Evolutionary conservation across 2,329 filamentous ascomycete species (phyloP), one percentile per base, ranked within the genome.

Genomic region (Cordyceps javanica): DNA sequence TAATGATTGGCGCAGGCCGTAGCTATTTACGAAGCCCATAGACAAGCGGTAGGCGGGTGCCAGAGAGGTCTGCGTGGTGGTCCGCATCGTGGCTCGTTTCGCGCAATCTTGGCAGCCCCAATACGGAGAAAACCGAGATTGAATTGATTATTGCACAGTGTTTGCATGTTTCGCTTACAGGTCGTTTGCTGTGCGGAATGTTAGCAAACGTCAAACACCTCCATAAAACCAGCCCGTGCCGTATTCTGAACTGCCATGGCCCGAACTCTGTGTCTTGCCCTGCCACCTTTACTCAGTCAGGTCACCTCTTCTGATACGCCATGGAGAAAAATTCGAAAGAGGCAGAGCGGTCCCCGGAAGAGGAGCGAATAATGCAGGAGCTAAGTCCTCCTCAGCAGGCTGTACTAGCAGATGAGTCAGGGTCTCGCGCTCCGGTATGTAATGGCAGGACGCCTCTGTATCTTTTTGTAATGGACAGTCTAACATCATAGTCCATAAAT

Each of bases 351-450:
- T 45, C 60, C 3, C 48, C 50, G 26, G 39, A 59, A 25, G 38
- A 59, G 23, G 59, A 39, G 44, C 36, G 38, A 14, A 46, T 57
- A 9, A 48, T 49, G 6, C 59, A 61, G 5, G 38, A 59, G 5
- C 58, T 51, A 4, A 55, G 53, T 21, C 60, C 62, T 8, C 63
- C 65, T 14, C 39, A 30, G 51, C 50, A 54, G 36, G 57, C 57
- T 10, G 42, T 55, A 21, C 25, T 58, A 5, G 32, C 49, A 1
- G 25, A 23, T 8, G 57, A 60, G 2, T 50, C 62, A 6, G 60
- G 54, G 2, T 70, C 68, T 1, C 60, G 69, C 5, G 66, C 70
- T 5, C 70, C 68, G 13, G 70, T 72, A 60, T 49, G 66, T 62
- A 36, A 23, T 11, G 42, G 9, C 13, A 23, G 5, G 32, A 42